Percentiles rank a stretch among this genome's conserved stretches.
These are phyloP conservation scores for Sugiyamaella sp. DNA, from an alignment of 1,139 yeast genomes.

Conservation along the genomic window DNA sequence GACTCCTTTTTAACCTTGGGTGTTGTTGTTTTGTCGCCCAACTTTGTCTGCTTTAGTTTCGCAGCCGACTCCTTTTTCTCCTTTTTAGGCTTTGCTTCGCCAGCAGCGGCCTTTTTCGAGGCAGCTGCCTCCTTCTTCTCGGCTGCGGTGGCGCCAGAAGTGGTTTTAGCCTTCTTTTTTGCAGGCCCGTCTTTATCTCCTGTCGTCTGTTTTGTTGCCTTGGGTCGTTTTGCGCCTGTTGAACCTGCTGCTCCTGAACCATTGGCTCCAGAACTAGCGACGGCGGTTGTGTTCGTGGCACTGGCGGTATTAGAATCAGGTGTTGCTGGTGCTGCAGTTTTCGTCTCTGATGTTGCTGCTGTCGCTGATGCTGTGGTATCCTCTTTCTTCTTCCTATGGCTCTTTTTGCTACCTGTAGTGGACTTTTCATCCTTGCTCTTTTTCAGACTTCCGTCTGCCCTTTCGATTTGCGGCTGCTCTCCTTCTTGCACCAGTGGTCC, in stretches of 20 bases:
- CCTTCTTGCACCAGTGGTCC: conserved; percentile 87
- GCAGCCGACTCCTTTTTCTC: conserved; percentile 18
- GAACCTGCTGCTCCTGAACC: neutral
- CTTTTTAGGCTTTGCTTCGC: conserved; percentile 20
- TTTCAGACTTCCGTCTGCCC: conserved; percentile 48
- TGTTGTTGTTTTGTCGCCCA: conserved; percentile 11
- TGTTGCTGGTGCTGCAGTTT: neutral
- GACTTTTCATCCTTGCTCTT: conserved; percentile 39
- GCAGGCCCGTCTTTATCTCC: conserved; percentile 19
- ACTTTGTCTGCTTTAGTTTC: conserved; percentile 14
- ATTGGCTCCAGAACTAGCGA: conserved; percentile 2
- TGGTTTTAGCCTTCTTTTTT: conserved; percentile 22
- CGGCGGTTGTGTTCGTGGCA: neutral
- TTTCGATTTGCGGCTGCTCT: conserved; percentile 43
- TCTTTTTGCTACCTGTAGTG: conserved; percentile 16
- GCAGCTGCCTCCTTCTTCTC: conserved; percentile 22
- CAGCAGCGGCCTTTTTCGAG: conserved; percentile 14
- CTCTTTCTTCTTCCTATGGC: conserved; percentile 15
- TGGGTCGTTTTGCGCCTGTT: conserved; percentile 14
- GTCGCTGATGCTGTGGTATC: conserved; percentile 13
- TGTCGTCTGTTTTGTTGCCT: conserved; percentile 18
- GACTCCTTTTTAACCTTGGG: conserved; percentile 16
- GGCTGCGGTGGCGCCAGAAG: conserved; percentile 13
- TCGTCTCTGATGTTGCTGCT: neutral
- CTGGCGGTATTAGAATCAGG: neutral